phyloP scores from a whole-genome alignment of 495 filamentous ascomycete genomes.

The Aspergillus avenaceus region DNA sequence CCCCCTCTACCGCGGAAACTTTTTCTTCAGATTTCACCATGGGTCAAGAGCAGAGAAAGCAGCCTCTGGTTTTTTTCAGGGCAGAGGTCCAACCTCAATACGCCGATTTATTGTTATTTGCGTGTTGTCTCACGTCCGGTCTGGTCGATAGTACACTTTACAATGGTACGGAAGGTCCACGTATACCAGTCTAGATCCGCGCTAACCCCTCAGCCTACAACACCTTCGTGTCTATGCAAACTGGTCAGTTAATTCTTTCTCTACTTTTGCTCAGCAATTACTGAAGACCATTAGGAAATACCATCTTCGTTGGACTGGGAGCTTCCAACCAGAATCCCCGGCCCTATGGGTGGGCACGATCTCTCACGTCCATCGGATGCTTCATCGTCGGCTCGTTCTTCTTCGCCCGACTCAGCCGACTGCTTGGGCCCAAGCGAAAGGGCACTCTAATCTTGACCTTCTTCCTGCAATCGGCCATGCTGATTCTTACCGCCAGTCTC shows the following conservation, averaged over 20 bases:
- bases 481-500: conserved; percentile 52
- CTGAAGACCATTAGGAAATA: conserved; percentile 41
- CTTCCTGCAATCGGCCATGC: conserved; percentile 47
- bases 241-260: conserved; percentile 25
- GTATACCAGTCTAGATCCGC: too few species aligned
- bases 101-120: conserved; percentile 40
- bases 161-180: conserved; percentile 37
- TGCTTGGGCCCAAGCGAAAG: conserved; percentile 33
- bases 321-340: conserved; percentile 47
- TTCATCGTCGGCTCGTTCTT: conserved; percentile 50
- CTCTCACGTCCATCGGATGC: conserved; percentile 48
- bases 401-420: conserved; percentile 31
- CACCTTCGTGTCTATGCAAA: conserved; percentile 55
- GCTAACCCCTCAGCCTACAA: conserved; percentile 49
- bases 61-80: conserved; percentile 17
- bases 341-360: conserved; percentile 55
- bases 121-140: conserved; percentile 47
- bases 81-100: conserved; percentile 31
- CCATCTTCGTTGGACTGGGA: conserved; percentile 59
- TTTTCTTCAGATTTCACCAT: neutral
- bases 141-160: conserved; percentile 50
- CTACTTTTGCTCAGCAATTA: neutral
- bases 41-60: neutral
- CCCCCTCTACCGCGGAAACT: neutral
- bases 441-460: conserved; percentile 51